Conservation (phyloP, 441 rosid species). For the Erodium trifolium region DNA sequence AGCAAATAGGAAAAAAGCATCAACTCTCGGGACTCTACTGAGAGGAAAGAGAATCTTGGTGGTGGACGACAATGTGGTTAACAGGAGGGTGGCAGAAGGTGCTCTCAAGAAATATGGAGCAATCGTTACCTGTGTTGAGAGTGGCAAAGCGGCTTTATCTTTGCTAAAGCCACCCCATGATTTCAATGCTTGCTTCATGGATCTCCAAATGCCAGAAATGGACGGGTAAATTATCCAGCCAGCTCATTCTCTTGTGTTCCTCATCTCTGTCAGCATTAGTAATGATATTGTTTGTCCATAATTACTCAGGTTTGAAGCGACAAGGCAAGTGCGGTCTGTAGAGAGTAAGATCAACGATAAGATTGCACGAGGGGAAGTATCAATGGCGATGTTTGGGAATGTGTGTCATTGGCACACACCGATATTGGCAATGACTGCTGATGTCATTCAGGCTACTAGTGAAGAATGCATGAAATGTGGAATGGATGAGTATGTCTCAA, state of each 20-base stretch:
- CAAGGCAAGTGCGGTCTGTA: constrained; percentile 47
- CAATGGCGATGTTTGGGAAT: constrained; percentile 20
- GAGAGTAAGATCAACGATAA: constrained; percentile 52
- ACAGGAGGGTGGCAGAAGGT: constrained; percentile 92
- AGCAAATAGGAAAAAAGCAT: constrained; percentile 34
- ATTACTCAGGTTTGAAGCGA: constrained; percentile 70
- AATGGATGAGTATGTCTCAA: constrained; percentile 80
- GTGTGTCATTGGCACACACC: constrained; percentile 57
- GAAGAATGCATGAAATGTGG: constrained; percentile 75
- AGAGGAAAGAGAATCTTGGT: constrained; percentile 65
- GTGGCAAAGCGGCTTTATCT: constrained; percentile 61
- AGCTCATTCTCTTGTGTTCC: neutral
- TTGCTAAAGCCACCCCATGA: constrained; percentile 73
- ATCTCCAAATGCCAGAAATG: constrained; percentile 98
- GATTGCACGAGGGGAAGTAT: constrained; percentile 28
- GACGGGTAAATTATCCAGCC: constrained; percentile 51
- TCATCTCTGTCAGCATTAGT: no score
- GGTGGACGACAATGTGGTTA: constrained; percentile 85
- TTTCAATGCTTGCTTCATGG: constrained; percentile 94
- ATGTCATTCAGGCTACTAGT: constrained; percentile 71
- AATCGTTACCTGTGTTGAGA: constrained; percentile 69
- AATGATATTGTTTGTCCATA: neutral
- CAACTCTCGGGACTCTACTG: constrained; percentile 48
- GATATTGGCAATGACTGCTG: constrained; percentile 94
- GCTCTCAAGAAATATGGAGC: constrained; percentile 77